Conservation (phyloP, 345 rosid species). For the Aethionema arabicum region DNA sequence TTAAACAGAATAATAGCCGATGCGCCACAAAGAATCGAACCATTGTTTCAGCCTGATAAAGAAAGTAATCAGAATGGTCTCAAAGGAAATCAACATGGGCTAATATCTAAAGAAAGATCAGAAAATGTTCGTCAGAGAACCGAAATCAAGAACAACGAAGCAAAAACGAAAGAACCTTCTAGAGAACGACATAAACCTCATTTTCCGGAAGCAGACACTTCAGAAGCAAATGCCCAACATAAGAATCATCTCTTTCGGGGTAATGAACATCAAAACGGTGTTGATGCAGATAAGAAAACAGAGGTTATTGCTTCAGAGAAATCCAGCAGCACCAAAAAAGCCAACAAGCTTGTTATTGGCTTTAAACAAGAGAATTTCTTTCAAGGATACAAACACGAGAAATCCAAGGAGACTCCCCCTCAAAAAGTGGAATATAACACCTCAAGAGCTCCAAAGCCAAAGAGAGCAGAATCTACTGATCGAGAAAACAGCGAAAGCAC, state of each 20-base stretch:
- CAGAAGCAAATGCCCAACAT: conserved; percentile 40
- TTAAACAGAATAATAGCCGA: conserved; percentile 34
- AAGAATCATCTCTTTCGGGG: conserved; percentile 35
- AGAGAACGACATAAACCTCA: conserved; percentile 37
- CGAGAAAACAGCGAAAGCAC: conserved; percentile 50
- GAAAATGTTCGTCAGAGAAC: conserved; percentile 22
- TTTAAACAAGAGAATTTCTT: conserved; percentile 42
- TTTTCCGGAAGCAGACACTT: conserved; percentile 35
- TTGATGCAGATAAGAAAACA: conserved; percentile 37
- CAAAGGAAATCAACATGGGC: conserved; percentile 28
- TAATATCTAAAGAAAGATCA: conserved; percentile 25
- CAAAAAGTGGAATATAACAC: conserved; percentile 41
- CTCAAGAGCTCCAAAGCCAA: conserved; percentile 49
- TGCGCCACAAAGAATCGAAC: conserved; percentile 32
- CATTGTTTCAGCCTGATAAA: conserved; percentile 22
- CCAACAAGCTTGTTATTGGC: conserved; percentile 38
- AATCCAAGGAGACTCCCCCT: conserved; percentile 38
- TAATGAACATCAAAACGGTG: conserved; percentile 42
- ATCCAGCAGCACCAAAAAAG: conserved; percentile 45
- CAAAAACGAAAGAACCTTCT: conserved; percentile 31
- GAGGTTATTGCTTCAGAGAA: conserved; percentile 45
- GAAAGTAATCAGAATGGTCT: conserved; percentile 22
- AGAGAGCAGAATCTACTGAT: conserved; percentile 34
- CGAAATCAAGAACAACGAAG: conserved; percentile 2
- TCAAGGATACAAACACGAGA: conserved; percentile 42